Evolutionary conservation across 163 green algal species (phyloP).

Genomic region (Prototheca cutis): DNA sequence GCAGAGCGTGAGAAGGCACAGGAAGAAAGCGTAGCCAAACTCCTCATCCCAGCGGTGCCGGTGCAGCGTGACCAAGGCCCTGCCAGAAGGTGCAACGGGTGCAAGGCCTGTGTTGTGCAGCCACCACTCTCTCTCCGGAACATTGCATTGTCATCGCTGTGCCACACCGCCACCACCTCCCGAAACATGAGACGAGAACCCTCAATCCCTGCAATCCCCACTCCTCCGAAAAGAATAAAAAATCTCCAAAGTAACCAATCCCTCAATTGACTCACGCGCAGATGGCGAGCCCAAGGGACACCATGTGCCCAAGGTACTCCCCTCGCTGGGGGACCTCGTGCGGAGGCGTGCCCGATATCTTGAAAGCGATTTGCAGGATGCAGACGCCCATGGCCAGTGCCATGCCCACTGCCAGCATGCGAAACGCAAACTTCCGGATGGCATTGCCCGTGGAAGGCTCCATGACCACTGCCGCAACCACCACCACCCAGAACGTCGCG

Average conservation of each 20-base stretch:
- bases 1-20: slow-evolving; percentile 6
- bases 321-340: neutral
- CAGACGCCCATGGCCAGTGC: slow-evolving; percentile 3
- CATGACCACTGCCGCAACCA: slow-evolving; percentile 10
- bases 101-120: too few relatives aligned
- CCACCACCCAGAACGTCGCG: neutral
- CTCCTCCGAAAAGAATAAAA: too few relatives aligned
- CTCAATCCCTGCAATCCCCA: neutral
- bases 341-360: neutral
- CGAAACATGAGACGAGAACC: too few relatives aligned
- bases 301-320: neutral
- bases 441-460: slow-evolving; percentile 11
- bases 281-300: neutral
- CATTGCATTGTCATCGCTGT: too few relatives aligned
- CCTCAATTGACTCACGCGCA: neutral
- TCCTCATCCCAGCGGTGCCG: slow-evolving; percentile 9
- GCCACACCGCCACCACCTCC: too few relatives aligned
- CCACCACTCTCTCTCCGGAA: too few relatives aligned
- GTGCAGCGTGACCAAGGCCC: slow-evolving; percentile 3
- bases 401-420: slow-evolving; percentile 1
- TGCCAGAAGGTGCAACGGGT: too few relatives aligned
- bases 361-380: neutral
- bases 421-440: slow-evolving; percentile 9
- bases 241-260: too few relatives aligned
- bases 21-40: slow-evolving; percentile 6